phyloP scores from a whole-genome alignment of 108 stramenopile species.

The Discostella stelligeroides region DNA sequence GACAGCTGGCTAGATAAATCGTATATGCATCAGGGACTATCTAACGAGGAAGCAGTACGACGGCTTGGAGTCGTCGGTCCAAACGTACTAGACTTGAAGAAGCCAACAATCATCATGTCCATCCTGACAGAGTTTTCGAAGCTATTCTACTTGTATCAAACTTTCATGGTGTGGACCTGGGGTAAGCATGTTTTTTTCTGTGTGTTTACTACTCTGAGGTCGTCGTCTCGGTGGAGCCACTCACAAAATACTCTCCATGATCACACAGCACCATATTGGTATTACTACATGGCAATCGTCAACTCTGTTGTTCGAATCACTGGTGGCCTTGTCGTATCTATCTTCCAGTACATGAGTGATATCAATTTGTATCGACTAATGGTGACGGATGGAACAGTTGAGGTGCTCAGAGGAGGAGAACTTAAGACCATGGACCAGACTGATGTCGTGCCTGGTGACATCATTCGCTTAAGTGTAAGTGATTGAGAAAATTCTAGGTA shows the following conservation, averaged over 20 bases:
- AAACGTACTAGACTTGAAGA: constrained; percentile 55
- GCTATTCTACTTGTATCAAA: constrained; percentile 70
- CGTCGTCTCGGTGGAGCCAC: not conserved
- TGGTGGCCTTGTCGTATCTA: constrained; percentile 50
- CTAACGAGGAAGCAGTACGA: constrained; percentile 35
- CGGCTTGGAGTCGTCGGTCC: constrained; percentile 48
- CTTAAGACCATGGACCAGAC: constrained; percentile 34
- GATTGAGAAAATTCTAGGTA: too few relatives aligned
- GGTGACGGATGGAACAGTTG: constrained; percentile 48
- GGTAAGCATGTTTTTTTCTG: not conserved
- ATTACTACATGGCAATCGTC: constrained; percentile 68
- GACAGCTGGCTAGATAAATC: constrained; percentile 33
- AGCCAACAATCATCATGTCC: constrained; percentile 41
- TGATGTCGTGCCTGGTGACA: constrained; percentile 67
- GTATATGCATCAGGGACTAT: constrained; percentile 39
- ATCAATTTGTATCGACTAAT: constrained; percentile 51
- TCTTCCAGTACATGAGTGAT: constrained; percentile 57
- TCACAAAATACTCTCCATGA: not conserved
- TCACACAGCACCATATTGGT: constrained; percentile 20
- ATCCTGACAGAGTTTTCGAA: constrained; percentile 56
- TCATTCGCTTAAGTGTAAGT: constrained; percentile 30
- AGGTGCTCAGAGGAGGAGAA: constrained; percentile 57
- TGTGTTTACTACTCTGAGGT: not conserved
- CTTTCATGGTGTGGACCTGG: constrained; percentile 67
- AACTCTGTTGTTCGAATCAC: constrained; percentile 38